Conservation (phyloP, 2,329 filamentous ascomycete genomes). For the Monosporascus cannonballus region DNA sequence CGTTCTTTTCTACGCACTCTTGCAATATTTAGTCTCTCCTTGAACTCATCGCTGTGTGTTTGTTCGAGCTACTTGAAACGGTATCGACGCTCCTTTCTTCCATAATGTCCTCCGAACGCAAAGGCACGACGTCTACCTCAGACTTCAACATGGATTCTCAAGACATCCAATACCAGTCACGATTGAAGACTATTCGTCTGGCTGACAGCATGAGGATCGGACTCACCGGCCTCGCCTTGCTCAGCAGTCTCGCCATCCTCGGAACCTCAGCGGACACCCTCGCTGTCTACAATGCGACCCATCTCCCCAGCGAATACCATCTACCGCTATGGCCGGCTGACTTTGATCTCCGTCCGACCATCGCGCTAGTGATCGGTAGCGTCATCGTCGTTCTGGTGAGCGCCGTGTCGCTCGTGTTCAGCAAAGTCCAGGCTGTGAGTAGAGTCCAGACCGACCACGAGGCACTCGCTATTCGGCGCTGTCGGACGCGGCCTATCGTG, state of each 20-base stretch:
- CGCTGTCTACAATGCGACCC: constrained; percentile 48
- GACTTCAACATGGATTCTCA: constrained; percentile 43
- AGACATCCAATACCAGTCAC: constrained; percentile 33
- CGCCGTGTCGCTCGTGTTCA: constrained; percentile 39
- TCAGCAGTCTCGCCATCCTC: constrained; percentile 45
- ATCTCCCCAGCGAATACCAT: constrained; percentile 38
- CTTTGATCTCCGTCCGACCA: constrained; percentile 51
- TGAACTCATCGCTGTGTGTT: constrained; percentile 1
- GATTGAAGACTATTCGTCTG: constrained; percentile 28
- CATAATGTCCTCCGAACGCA: constrained; percentile 28
- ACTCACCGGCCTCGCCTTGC: constrained; percentile 44
- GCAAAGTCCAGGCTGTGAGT: constrained; percentile 46
- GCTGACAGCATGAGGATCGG: constrained; percentile 40
- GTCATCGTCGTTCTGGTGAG: constrained; percentile 44
- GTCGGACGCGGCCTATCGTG: too few relatives aligned
- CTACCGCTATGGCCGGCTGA: constrained; percentile 53
- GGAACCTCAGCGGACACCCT: constrained; percentile 50
- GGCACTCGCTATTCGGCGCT: too few relatives aligned
- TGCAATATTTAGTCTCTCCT: constrained; percentile 8
- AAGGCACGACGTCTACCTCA: constrained; percentile 36
- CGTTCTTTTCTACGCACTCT: constrained; percentile 9
- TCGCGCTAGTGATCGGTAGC: constrained; percentile 48
- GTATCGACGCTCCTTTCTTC: constrained; percentile 4
- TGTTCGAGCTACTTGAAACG: constrained; percentile 6
- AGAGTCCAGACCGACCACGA: neutral